Base-by-base conservation (phyloP, 192 early-diverging fungal genomes). In the Anaeromyces robustus region DNA sequence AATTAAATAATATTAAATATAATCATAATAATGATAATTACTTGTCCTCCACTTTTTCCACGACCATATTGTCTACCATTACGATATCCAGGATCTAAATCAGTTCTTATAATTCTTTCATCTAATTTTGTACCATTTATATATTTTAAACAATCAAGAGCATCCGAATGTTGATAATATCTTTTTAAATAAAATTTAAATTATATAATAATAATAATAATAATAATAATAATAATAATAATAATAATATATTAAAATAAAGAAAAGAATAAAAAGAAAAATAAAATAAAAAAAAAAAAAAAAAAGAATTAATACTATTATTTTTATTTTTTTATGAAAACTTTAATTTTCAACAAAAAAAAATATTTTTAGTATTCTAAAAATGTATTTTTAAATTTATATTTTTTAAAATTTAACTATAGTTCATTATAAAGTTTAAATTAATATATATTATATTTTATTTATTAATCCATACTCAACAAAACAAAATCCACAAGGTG, bases 401-500 rank as follows among this genome's bases (percentile, higher is more conserved):
- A n/a, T n/a, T n/a, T 34, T 34, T 7, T 34, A 7, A 12, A 34
- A 34, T 34, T 7, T 7, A 34, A 34, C 3, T 34, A 7, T 29
- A 29, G 2, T 26, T 9, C 37, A 78, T 30, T 59, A 80, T 14
- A 26, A 0, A 11, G 12, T 0, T 59, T 28, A 13, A 22, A 2
- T 39, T 30, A 11, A 34, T 30, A 19, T 30, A 1, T 18, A 11
- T 28, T 43, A 28, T 22, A 17, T 14, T 32, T 16, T 37, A 43
- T 13, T 41, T 80, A 0, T 77, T 29, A 29, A 80, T 18, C 86
- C 91, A 81, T 89, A 97, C 93, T 99, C 97, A 79, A 99, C 97
- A 91, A 99, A 99, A 84, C 97, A 99, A 86, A 99, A 99, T 17
- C 97, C 97, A 82, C 97, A 99, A 9, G 96, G 97, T 16, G 96